Conservation (phyloP, 2,329 filamentous ascomycete species). For the Chaetomium strumarium region DNA sequence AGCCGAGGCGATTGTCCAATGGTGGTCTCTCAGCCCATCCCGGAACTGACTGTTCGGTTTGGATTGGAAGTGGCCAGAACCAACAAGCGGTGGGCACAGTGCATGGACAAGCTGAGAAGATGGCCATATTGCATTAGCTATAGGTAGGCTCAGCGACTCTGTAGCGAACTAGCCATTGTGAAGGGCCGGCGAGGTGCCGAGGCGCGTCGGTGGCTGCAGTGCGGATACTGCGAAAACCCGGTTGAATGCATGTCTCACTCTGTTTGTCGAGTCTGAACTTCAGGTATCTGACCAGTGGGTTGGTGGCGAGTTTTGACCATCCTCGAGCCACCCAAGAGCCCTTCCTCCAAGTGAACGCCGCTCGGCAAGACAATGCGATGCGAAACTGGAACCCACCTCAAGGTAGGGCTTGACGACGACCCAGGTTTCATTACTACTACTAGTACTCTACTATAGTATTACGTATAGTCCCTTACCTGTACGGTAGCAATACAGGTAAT, state of each 20-base stretch:
- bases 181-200: background rate
- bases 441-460: no score
- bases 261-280: constrained; percentile 3
- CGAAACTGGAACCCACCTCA: no score
- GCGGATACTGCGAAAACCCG: background rate
- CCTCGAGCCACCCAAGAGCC: background rate
- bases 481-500: no score
- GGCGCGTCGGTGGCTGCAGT: background rate
- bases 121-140: background rate
- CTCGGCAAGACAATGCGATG: no score
- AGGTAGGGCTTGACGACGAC: no score
- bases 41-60: background rate
- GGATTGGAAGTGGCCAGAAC: background rate
- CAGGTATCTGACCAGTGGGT: background rate
- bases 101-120: background rate
- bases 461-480: no score
- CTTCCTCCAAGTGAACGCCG: no score
- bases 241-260: background rate
- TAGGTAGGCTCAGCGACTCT: background rate
- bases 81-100: background rate
- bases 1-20: constrained; percentile 10
- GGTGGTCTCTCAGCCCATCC: background rate
- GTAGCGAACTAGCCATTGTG: background rate
- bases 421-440: no score
- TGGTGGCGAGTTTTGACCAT: background rate